phyloP scores from a whole-genome alignment of 129 eudicot species.

The Lonicera japonica region DNA sequence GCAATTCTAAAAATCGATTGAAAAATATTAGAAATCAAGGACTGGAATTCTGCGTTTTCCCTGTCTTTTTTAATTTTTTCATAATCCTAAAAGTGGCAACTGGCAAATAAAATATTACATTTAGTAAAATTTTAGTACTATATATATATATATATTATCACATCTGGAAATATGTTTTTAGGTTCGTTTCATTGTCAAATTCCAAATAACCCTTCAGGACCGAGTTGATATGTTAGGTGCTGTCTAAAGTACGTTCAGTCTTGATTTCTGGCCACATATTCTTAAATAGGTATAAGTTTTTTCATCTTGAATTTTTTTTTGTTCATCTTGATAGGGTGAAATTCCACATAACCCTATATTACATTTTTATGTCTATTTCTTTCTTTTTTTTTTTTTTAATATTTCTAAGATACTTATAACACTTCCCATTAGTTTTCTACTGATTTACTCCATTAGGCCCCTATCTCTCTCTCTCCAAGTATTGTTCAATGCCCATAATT shows the following conservation, averaged over 20 bases:
- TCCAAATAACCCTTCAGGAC: conserved; percentile 94
- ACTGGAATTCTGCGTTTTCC: background rate
- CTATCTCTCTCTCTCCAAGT: too few species aligned
- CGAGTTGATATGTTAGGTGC: conserved; percentile 97
- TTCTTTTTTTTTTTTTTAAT: too few species aligned
- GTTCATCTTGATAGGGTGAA: too few species aligned
- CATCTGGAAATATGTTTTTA: conserved; percentile 31
- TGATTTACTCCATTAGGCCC: too few species aligned
- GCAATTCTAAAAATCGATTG: too few species aligned
- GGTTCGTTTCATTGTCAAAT: conserved; percentile 92
- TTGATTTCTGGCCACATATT: conserved; percentile 90
- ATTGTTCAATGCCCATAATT: too few species aligned
- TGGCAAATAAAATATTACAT: background rate
- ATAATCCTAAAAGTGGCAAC: background rate
- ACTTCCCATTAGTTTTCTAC: too few species aligned
- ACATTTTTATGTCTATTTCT: too few species aligned
- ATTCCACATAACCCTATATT: too few species aligned
- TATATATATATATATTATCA: background rate
- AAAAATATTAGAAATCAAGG: conserved; percentile 1
- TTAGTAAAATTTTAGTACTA: background rate
- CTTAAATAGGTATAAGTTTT: conserved; percentile 62
- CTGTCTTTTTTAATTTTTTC: too few species aligned
- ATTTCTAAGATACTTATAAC: too few species aligned
- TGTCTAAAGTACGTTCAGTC: conserved; percentile 90
- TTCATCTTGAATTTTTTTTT: conserved; percentile 4